A percentile compares a stretch with the other conserved stretches of the same genome.
phyloP scores from a whole-genome alignment of 768 basidiomycete species.

The Boletus pseudo-olivaceus region DNA sequence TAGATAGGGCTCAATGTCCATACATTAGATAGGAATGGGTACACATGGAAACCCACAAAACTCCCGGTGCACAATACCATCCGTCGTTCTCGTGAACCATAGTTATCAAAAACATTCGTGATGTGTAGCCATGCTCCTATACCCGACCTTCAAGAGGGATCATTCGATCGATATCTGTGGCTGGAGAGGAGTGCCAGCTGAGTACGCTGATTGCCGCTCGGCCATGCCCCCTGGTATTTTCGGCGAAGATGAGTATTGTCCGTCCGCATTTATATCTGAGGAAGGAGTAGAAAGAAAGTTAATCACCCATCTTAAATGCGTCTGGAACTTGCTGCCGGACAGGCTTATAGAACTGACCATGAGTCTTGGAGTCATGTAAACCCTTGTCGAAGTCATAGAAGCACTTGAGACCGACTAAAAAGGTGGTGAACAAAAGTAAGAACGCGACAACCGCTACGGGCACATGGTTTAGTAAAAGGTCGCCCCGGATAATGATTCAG shows the following conservation, averaged over 20 bases:
- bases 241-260: constrained; percentile 39
- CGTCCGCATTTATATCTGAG: constrained; percentile 48
- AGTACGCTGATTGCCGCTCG: constrained; percentile 46
- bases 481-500: not conserved
- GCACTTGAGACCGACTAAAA: constrained; percentile 73
- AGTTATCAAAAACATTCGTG: constrained; percentile 7
- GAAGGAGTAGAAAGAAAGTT: constrained; percentile 15
- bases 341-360: constrained; percentile 55
- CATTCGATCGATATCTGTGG: constrained; percentile 79
- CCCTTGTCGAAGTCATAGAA: constrained; percentile 82
- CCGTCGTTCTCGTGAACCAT: not conserved
- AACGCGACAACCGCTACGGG: constrained; percentile 69
- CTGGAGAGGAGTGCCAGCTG: constrained; percentile 42
- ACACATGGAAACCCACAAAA: too few relatives aligned
- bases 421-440: constrained; percentile 68
- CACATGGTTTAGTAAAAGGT: not conserved
- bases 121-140: not conserved
- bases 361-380: constrained; percentile 66
- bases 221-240: constrained; percentile 44
- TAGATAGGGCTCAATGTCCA: constrained; percentile 14
- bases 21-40: constrained; percentile 17
- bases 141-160: constrained; percentile 6
- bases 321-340: constrained; percentile 25
- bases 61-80: not conserved
- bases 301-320: constrained; percentile 36